Conservation (phyloP, 2,329 filamentous ascomycete species). For the Clarireedia homoeocarpa region DNA sequence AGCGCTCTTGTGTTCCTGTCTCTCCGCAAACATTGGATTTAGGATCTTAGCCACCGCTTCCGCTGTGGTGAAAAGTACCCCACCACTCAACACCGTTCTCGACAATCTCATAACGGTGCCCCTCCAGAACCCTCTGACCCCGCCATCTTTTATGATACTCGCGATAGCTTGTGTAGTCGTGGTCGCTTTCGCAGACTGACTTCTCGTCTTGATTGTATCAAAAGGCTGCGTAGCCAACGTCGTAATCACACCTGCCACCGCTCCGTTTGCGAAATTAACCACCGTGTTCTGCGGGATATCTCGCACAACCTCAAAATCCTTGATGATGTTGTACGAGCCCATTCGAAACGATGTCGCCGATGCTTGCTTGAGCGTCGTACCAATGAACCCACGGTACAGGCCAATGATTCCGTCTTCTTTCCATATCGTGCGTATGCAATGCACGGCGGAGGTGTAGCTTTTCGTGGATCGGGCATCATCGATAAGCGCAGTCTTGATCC, state of each 20-base stretch:
- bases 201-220: slow-evolving; percentile 55
- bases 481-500: slow-evolving; percentile 57
- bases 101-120: slow-evolving; percentile 62
- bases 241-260: slow-evolving; percentile 51
- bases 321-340: slow-evolving; percentile 37
- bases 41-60: slow-evolving; percentile 15
- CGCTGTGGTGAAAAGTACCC: slow-evolving; percentile 27
- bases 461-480: slow-evolving; percentile 19
- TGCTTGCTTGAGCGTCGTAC: slow-evolving; percentile 41
- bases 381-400: slow-evolving; percentile 37
- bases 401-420: slow-evolving; percentile 35
- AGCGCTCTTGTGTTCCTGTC: neutral
- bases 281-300: slow-evolving; percentile 32
- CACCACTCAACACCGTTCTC: slow-evolving; percentile 56
- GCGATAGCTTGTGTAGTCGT: slow-evolving; percentile 48
- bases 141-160: slow-evolving; percentile 47
- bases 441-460: slow-evolving; percentile 27
- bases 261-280: slow-evolving; percentile 55
- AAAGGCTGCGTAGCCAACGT: slow-evolving; percentile 54
- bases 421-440: slow-evolving; percentile 31
- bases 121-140: slow-evolving; percentile 55
- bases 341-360: slow-evolving; percentile 37
- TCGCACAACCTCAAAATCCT: slow-evolving; percentile 37
- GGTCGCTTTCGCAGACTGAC: slow-evolving; percentile 50
- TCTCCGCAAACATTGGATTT: slow-evolving; percentile 10